phyloP scores from a whole-genome alignment of 1,284 basidiomycete species.

The Singerocomus rubriflavus region DNA sequence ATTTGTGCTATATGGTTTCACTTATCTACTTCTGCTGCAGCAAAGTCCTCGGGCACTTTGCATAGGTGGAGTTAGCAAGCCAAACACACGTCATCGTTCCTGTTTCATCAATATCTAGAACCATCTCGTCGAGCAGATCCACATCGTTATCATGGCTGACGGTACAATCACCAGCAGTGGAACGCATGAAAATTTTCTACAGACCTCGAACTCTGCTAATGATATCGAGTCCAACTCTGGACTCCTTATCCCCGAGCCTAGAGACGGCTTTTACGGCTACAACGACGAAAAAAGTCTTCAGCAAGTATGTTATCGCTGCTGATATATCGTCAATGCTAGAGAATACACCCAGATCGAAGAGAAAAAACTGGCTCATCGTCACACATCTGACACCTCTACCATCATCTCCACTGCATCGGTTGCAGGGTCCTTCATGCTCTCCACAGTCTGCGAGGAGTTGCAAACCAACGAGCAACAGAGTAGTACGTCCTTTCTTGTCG shows the following conservation, averaged over 20 bases:
- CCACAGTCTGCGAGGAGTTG: conserved; percentile 37
- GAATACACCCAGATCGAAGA: conserved; percentile 57
- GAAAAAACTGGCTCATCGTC: conserved; percentile 61
- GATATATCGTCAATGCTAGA: conserved; percentile 3
- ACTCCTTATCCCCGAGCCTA: conserved; percentile 54
- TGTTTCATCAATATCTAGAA: conserved; percentile 4
- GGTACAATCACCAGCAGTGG: neutral
- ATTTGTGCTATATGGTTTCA: neutral
- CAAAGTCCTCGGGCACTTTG: neutral
- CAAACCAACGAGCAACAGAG: conserved; percentile 20
- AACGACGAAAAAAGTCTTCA: conserved; percentile 69
- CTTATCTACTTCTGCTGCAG: neutral
- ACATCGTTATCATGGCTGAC: conserved; percentile 17
- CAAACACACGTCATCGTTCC: conserved; percentile 14
- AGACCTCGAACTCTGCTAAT: conserved; percentile 4
- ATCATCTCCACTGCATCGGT: conserved; percentile 37
- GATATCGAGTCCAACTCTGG: conserved; percentile 22
- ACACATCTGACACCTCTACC: conserved; percentile 38
- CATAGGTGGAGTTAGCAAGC: neutral
- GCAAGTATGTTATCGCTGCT: conserved; percentile 49
- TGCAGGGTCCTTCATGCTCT: conserved; percentile 40
- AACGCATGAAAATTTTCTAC: neutral
- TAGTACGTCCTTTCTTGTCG: conserved; percentile 31
- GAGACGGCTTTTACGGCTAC: conserved; percentile 74
- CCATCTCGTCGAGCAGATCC: neutral